Conservation (phyloP, 1,284 basidiomycete genomes). For the Cerioporus squamosus region DNA sequence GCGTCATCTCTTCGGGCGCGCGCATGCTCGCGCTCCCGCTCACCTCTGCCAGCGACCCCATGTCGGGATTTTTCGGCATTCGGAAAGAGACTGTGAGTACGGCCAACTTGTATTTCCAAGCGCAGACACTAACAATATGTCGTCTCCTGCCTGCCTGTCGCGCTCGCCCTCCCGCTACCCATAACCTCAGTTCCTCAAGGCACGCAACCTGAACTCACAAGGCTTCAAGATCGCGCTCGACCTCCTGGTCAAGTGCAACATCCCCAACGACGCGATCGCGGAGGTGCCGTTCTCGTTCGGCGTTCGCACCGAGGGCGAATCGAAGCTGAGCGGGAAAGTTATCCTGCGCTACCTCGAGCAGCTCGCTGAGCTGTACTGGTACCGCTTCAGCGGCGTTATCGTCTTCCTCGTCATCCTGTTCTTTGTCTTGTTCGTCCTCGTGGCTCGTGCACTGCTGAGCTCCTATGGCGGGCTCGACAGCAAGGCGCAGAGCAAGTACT, state of each 20-base stretch:
- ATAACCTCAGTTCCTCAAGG: conserved; percentile 34
- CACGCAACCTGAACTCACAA: conserved; percentile 33
- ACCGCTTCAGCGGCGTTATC: conserved; percentile 31
- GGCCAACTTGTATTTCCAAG: neutral
- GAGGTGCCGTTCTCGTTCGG: conserved; percentile 41
- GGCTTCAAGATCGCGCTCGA: conserved; percentile 42
- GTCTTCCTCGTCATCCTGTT: conserved; percentile 24
- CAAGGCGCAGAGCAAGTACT: conserved; percentile 18
- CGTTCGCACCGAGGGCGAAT: conserved; percentile 37
- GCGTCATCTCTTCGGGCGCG: conserved; percentile 48
- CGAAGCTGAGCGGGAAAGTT: conserved; percentile 38
- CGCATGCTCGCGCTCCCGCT: conserved; percentile 45
- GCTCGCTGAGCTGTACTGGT: conserved; percentile 40
- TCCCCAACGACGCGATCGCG: conserved; percentile 33
- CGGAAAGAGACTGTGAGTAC: conserved; percentile 40
- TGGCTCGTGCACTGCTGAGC: conserved; percentile 16
- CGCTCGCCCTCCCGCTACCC: too few species aligned
- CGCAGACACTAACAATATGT: neutral
- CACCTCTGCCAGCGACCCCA: conserved; percentile 46
- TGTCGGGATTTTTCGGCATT: conserved; percentile 51
- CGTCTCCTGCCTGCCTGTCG: too few species aligned
- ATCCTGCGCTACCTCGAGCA: conserved; percentile 39
- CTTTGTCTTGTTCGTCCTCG: conserved; percentile 17
- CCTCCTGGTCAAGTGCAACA: conserved; percentile 37
- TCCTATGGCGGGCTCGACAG: conserved; percentile 16